phyloP scores from a whole-genome alignment of 1,139 yeast genomes.

The Arxiozyma bovina region DNA sequence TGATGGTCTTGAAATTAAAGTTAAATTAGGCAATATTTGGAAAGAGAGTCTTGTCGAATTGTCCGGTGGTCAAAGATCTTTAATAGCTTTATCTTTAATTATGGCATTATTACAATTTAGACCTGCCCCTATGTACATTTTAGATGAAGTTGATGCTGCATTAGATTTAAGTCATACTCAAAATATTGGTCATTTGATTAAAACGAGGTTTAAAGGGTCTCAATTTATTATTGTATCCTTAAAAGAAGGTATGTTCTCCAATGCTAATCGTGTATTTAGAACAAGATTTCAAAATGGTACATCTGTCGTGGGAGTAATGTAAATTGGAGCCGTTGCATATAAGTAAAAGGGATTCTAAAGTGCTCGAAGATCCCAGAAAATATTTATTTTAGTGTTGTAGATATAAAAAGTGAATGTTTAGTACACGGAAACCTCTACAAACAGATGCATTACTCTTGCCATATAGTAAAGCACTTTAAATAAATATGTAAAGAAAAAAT shows the following conservation, averaged over 20 bases:
- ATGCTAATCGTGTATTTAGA: conserved; percentile 88
- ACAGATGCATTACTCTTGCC: not conserved
- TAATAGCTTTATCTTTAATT: conserved; percentile 83
- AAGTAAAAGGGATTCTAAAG: not conserved
- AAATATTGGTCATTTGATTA: conserved; percentile 91
- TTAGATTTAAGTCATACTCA: conserved; percentile 94
- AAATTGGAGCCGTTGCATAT: not conserved
- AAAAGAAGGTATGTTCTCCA: conserved; percentile 97
- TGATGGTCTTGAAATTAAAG: conserved; percentile 85
- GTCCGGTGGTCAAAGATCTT: conserved; percentile 94
- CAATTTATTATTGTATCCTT: conserved; percentile 94
- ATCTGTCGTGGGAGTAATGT: conserved; percentile 53
- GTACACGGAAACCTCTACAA: too few species aligned
- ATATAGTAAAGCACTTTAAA: not conserved
- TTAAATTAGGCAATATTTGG: conserved; percentile 88
- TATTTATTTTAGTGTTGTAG: not conserved
- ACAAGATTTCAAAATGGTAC: conserved; percentile 96
- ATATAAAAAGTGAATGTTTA: too few species aligned
- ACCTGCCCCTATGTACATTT: conserved; percentile 96
- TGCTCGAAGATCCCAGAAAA: not conserved
- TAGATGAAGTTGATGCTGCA: conserved; percentile 98
- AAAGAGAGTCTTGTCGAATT: conserved; percentile 90
- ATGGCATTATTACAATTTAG: conserved; percentile 86
- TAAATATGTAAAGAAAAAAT: too few species aligned
- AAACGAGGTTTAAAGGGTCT: conserved; percentile 87